Percentiles rank a stretch among this genome's conserved stretches.
Evolutionary conservation across 805 yeast genomes (phyloP).

Genomic region (Cyberlindnera maritima): DNA sequence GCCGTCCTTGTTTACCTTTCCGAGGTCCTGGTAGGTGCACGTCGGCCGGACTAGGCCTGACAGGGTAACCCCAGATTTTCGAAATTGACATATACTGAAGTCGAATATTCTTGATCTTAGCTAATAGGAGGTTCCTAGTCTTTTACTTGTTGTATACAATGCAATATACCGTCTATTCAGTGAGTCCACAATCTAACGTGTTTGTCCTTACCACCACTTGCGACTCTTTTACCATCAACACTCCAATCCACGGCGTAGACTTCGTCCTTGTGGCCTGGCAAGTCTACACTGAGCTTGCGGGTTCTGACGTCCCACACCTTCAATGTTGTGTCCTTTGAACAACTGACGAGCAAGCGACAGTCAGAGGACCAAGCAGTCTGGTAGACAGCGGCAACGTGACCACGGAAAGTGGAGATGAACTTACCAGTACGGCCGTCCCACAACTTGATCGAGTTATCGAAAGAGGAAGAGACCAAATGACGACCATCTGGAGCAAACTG

Average conservation of each 20-base stretch:
- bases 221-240: slow-evolving; percentile 87
- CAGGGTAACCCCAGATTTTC: no score
- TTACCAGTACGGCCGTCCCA: slow-evolving; percentile 97
- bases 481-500: slow-evolving; percentile 96
- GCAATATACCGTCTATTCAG: slow-evolving; percentile 23
- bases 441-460: slow-evolving; percentile 90
- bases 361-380: slow-evolving; percentile 98
- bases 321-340: slow-evolving; percentile 93
- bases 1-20: no score
- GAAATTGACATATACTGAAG: no score
- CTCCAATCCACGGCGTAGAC: slow-evolving; percentile 98
- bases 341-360: slow-evolving; percentile 83
- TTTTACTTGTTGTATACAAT: no score
- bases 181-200: slow-evolving; percentile 94
- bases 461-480: slow-evolving; percentile 84
- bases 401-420: slow-evolving; percentile 85
- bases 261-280: slow-evolving; percentile 96
- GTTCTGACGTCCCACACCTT: slow-evolving; percentile 96
- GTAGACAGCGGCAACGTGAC: slow-evolving; percentile 97
- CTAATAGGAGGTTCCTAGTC: no score
- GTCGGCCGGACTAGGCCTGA: no score
- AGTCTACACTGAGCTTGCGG: slow-evolving; percentile 76
- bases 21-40: no score
- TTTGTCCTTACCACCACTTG: slow-evolving; percentile 98
- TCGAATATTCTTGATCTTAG: no score